Conservation (phyloP, 2,329 filamentous ascomycete species). For the Tolypocladium tropicale region DNA sequence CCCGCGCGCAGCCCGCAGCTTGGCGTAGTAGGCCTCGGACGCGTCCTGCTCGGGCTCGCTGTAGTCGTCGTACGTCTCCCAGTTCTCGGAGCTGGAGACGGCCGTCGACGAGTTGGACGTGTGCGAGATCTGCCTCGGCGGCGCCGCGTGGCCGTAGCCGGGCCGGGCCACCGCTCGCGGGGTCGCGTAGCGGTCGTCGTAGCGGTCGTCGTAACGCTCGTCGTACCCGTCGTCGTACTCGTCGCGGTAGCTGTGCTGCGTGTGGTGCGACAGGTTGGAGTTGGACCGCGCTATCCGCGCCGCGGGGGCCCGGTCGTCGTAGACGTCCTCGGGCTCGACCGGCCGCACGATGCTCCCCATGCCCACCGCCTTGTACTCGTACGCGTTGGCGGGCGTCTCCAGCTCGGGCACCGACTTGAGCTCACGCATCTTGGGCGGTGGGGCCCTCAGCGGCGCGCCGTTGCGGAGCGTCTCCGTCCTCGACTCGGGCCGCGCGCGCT, state of each 20-base stretch:
- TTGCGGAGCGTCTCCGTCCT: slow-evolving; percentile 38
- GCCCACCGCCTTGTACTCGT: slow-evolving; percentile 38
- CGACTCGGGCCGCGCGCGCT: slow-evolving; percentile 44
- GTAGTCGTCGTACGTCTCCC: slow-evolving; percentile 90
- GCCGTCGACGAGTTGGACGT: slow-evolving; percentile 62
- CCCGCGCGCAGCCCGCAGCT: slow-evolving; percentile 55
- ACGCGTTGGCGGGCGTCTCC: slow-evolving; percentile 37
- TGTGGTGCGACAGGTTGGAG: slow-evolving; percentile 26
- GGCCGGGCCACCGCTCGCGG: slow-evolving; percentile 21
- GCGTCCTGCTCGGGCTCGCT: slow-evolving; percentile 68
- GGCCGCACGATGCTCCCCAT: slow-evolving; percentile 47
- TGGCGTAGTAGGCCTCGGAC: slow-evolving; percentile 71
- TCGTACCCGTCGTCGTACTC: slow-evolving; percentile 22
- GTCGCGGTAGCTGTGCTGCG: slow-evolving; percentile 21
- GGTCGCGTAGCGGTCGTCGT: slow-evolving; percentile 28
- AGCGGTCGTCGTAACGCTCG: slow-evolving; percentile 4
- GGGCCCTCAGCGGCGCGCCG: slow-evolving; percentile 51
- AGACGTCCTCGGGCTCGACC: slow-evolving; percentile 72
- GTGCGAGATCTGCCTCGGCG: slow-evolving; percentile 49
- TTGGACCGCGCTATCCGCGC: slow-evolving; percentile 26
- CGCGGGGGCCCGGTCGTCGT: slow-evolving; percentile 50
- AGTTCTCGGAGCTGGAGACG: slow-evolving; percentile 83
- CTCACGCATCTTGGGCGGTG: slow-evolving; percentile 89
- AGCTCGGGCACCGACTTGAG: slow-evolving; percentile 45
- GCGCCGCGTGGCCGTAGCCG: slow-evolving; percentile 30